Conservation (phyloP, 768 basidiomycete genomes). For the Kwoniella dendrophila region DNA sequence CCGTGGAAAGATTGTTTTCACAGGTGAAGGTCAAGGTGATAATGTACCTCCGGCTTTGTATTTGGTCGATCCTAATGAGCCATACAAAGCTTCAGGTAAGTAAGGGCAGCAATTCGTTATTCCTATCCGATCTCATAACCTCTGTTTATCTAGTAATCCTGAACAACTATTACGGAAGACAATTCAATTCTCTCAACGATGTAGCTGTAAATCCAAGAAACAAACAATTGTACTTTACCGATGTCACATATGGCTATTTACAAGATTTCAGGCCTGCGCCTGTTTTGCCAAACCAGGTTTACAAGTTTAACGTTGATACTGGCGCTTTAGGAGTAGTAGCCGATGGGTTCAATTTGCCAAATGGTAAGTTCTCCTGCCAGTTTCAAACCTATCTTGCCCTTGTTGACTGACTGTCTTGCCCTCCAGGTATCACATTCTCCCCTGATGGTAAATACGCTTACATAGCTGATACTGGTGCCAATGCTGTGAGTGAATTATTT, state of each 20-base stretch:
- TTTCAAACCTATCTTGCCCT: no score
- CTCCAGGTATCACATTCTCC: constrained; percentile 67
- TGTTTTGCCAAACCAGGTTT: constrained; percentile 73
- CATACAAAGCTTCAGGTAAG: constrained; percentile 65
- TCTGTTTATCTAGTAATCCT: constrained; percentile 58
- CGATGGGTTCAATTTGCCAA: constrained; percentile 71
- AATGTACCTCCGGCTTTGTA: constrained; percentile 65
- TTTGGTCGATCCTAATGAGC: constrained; percentile 67
- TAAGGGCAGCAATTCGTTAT: neutral
- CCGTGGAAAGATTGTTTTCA: constrained; percentile 64
- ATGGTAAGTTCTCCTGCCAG: constrained; percentile 61
- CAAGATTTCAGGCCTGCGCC: constrained; percentile 70
- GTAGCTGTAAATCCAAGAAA: constrained; percentile 70
- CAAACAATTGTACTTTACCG: constrained; percentile 74
- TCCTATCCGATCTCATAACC: neutral
- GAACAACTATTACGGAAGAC: constrained; percentile 77
- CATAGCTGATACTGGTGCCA: constrained; percentile 58
- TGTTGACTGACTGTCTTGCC: no score
- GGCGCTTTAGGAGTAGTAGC: constrained; percentile 71
- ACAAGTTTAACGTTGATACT: constrained; percentile 70
- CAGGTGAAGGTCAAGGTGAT: constrained; percentile 68
- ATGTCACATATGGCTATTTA: constrained; percentile 66
- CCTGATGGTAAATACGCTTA: constrained; percentile 68
- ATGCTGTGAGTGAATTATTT: constrained; percentile 32
- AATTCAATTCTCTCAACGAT: constrained; percentile 82